phyloP scores from a whole-genome alignment of 2,329 filamentous ascomycete genomes.

The Endoconidiophora polonica region DNA sequence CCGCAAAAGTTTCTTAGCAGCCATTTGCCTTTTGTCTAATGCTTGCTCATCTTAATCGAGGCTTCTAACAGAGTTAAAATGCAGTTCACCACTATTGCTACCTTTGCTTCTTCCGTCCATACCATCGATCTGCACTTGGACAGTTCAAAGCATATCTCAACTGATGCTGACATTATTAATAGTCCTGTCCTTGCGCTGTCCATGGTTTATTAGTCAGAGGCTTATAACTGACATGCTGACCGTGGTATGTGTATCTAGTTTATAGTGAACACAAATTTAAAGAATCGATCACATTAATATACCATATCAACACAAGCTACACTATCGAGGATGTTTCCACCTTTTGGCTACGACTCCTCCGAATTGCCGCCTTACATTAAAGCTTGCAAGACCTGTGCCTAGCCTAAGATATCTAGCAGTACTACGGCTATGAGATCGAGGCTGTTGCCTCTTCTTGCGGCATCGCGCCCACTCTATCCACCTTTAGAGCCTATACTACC shows the following conservation, averaged over 20 bases:
- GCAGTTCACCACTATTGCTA: conserved; percentile 1
- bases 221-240: conserved; percentile 29
- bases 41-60: not conserved
- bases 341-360: conserved; percentile 19
- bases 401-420: conserved; percentile 27
- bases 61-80: not conserved
- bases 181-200: not conserved
- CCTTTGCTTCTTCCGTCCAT: conserved; percentile 1
- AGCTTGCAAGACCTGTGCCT: conserved; percentile 29
- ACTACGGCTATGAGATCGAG: conserved; percentile 24
- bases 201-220: not conserved
- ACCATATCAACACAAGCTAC: conserved; percentile 16
- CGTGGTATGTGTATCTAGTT: conserved; percentile 26
- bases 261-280: not conserved
- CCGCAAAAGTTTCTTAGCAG: conserved; percentile 1
- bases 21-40: conserved; percentile 1
- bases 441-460: conserved; percentile 23
- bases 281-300: not conserved
- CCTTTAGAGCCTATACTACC: not conserved
- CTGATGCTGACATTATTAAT: not conserved
- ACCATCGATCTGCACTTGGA: conserved; percentile 6
- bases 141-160: conserved; percentile 1
- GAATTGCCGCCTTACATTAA: conserved; percentile 26
- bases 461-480: not conserved
- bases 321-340: conserved; percentile 17